phyloP scores from a whole-genome alignment of 768 basidiomycete genomes.

The Hortiboletus campestris region DNA sequence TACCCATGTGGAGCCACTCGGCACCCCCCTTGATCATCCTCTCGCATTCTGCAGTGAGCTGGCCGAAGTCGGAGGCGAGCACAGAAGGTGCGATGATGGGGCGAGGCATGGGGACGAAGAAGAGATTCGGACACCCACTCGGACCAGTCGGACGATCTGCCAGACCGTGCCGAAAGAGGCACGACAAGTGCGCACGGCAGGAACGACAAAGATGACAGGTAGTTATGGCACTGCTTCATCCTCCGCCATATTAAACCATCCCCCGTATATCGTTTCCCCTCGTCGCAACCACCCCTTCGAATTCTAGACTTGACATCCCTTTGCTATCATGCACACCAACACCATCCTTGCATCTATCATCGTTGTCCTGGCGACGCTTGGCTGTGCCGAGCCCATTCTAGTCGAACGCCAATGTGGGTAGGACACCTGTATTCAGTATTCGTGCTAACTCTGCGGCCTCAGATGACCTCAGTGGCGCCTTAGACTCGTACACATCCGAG shows the following conservation, averaged over 20 bases:
- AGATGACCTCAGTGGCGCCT: slow-evolving; percentile 36
- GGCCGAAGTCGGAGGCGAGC: slow-evolving; percentile 95
- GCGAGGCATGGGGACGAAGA: slow-evolving; percentile 59
- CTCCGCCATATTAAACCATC: background rate
- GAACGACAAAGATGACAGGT: background rate
- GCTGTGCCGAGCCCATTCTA: slow-evolving; percentile 35
- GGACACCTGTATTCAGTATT: background rate
- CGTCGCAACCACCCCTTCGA: slow-evolving; percentile 5
- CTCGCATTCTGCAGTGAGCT: slow-evolving; percentile 92
- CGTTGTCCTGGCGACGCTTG: slow-evolving; percentile 33
- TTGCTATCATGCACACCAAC: slow-evolving; percentile 28
- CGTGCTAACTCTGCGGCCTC: slow-evolving; percentile 3
- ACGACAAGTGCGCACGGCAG: background rate
- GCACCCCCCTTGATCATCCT: slow-evolving; percentile 95
- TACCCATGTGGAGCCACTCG: slow-evolving; percentile 98
- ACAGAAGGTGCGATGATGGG: slow-evolving; percentile 97
- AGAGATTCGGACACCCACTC: slow-evolving; percentile 7
- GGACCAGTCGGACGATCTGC: background rate
- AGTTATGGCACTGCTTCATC: background rate
- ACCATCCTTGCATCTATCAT: slow-evolving; percentile 36
- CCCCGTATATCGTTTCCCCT: background rate
- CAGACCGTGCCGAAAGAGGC: no score
- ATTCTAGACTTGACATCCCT: background rate
- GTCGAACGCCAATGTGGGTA: slow-evolving; percentile 46
- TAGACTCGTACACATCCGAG: slow-evolving; percentile 40